phyloP scores from a whole-genome alignment of 352 stramenopile species.

The Pythium rishiriense region DNA sequence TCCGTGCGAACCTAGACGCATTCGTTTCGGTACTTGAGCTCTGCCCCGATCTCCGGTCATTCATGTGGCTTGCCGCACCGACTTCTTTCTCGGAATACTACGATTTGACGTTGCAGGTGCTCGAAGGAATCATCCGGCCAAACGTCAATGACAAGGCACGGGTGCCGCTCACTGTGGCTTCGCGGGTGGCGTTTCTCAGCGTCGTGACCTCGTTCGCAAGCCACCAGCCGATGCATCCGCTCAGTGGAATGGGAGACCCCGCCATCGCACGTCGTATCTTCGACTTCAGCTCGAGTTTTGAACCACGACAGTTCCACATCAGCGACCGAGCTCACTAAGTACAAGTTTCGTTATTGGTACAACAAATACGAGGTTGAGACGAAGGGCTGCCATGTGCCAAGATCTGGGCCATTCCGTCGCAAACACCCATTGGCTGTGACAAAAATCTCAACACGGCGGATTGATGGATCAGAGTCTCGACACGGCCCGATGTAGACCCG shows the following conservation, averaged over 20 bases:
- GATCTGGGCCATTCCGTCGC: no score
- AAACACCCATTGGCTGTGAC: no score
- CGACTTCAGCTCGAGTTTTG: not conserved
- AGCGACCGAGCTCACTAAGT: not conserved
- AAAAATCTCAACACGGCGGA: no score
- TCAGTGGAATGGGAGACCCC: not conserved
- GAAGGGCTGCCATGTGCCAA: no score
- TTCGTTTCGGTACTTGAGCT: not conserved
- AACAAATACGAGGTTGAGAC: no score
- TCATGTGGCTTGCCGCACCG: not conserved
- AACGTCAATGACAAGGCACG: not conserved
- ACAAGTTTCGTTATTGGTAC: no score
- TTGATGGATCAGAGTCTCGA: no score
- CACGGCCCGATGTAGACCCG: no score
- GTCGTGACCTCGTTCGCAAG: not conserved
- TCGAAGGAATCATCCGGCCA: not conserved
- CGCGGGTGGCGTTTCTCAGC: not conserved
- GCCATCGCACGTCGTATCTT: not conserved
- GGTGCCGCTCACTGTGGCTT: not conserved
- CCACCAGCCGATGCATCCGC: not conserved
- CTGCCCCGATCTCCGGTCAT: not conserved
- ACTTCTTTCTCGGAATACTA: no score
- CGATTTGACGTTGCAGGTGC: not conserved
- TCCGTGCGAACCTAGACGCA: not conserved
- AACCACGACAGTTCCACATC: not conserved